Base-by-base conservation (phyloP, 1,284 basidiomycete species). In the Sphaerobolus stellatus region DNA sequence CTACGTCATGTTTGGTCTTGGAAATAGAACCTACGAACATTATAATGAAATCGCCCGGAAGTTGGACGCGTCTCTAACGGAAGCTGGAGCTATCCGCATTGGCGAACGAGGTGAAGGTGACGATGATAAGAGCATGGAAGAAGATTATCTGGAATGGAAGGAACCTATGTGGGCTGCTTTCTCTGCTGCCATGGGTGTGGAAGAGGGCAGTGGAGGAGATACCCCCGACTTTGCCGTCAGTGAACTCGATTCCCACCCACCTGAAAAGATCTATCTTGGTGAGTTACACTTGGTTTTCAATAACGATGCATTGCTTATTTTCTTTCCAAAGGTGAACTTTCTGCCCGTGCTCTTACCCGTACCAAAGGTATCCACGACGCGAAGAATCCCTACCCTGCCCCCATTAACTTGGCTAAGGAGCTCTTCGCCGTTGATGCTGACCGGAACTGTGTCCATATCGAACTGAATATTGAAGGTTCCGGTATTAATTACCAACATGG, bases 121-220 rank as follows among this genome's bases (percentile, higher is more conserved):
- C 67, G 96, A 99, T 69, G 96, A 99, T 74, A 97, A 97, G 79
- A 94, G 91, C 68, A 96, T 99, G 92, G 96, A 99, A 72, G 97
- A 99, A 75, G 96, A 99, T 74, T 99, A 98, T 70, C 82, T 99
- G n/a, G 94, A 92, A 61, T 99, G 96, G 96, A 99, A 99, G 73
- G 96, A 99, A 69, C 82, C 79, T 64, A 95, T 98, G 94, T 98
- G 94, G 87, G 87, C 90, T 44, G 84, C 86, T 5, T 92, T 99
- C 58, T 82, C 93, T 27, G 71, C 80, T 59, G 81, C 82, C 47
- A 82, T 98, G 79, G 81, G 81, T 59, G 92, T 98, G 54, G 94
- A 98, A 71, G 96, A 98, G 72, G 96, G 97, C 55, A 92, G 93
- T 63, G 93, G 93, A 54, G 94, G 92, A 56, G 96, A 98, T 66